phyloP scores from a whole-genome alignment of 257 asterid genomes.

The Voacanga thouarsii region DNA sequence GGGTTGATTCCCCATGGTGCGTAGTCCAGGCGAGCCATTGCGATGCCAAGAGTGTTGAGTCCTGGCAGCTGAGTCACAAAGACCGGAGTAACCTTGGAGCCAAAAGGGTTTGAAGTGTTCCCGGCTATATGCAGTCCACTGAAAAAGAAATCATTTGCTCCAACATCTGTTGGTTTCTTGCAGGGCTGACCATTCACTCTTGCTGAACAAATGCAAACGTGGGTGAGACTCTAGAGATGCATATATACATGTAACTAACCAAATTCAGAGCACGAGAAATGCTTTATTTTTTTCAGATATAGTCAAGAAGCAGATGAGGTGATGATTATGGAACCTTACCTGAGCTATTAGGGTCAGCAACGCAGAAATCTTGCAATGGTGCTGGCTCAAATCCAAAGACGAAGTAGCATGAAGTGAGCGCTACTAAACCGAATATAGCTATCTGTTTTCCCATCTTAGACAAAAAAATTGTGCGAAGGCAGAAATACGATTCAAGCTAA shows the following conservation, averaged over 20 bases:
- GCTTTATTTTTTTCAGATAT: too few species aligned
- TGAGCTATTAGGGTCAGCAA: constrained; percentile 7
- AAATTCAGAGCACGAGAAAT: too few species aligned
- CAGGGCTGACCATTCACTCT: constrained; percentile 25
- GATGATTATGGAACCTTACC: neutral
- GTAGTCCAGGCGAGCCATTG: constrained; percentile 5
- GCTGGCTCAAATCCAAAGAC: neutral
- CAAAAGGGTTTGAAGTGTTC: constrained; percentile 29
- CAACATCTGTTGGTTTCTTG: constrained; percentile 18
- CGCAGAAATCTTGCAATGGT: constrained; percentile 1
- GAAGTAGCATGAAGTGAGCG: neutral
- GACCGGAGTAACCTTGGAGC: constrained; percentile 11
- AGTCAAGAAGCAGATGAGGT: neutral
- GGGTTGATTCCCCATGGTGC: constrained; percentile 12
- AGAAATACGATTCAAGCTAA: too few species aligned
- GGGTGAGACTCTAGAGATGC: too few species aligned
- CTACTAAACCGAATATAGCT: neutral
- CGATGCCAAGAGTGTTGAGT: constrained; percentile 20
- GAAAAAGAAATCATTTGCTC: constrained; percentile 28
- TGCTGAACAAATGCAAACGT: constrained; percentile 8
- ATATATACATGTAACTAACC: too few species aligned
- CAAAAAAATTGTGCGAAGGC: too few species aligned
- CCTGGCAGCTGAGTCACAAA: constrained; percentile 11
- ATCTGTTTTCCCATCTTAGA: neutral
- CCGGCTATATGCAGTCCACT: constrained; percentile 35